Evolutionary conservation across 345 rosid species (phyloP).

Genomic region (Abelmoschus esculentus): DNA sequence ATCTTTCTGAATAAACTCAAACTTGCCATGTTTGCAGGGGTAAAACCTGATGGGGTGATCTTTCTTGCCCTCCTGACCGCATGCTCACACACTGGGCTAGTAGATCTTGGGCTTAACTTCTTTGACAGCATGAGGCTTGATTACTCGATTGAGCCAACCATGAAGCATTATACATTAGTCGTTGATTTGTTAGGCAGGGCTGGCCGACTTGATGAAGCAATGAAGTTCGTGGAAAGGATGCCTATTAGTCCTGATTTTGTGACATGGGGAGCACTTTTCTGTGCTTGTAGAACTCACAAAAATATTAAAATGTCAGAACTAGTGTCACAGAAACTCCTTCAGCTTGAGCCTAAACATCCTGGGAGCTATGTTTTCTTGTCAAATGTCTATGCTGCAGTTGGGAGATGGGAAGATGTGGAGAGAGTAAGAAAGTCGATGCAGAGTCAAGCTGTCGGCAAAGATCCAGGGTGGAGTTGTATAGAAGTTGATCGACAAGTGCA

Average conservation of each 20-base stretch:
- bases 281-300: constrained; percentile 51
- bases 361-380: constrained; percentile 44
- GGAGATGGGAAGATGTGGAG: constrained; percentile 37
- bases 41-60: constrained; percentile 50
- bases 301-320: constrained; percentile 32
- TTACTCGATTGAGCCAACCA: constrained; percentile 49
- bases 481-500: constrained; percentile 43
- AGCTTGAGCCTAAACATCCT: constrained; percentile 48
- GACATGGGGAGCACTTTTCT: constrained; percentile 52
- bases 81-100: constrained; percentile 44
- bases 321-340: constrained; percentile 35
- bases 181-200: constrained; percentile 58
- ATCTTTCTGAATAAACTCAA: not conserved
- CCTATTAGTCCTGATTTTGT: constrained; percentile 46
- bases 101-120: constrained; percentile 49
- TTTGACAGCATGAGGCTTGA: constrained; percentile 61
- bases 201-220: constrained; percentile 44
- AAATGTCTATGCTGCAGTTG: constrained; percentile 37
- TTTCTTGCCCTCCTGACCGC: constrained; percentile 53
- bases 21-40: constrained; percentile 29
- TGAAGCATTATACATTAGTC: constrained; percentile 49
- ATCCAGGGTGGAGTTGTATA: constrained; percentile 47
- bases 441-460: constrained; percentile 28
- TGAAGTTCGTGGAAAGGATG: constrained; percentile 39
- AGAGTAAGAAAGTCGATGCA: constrained; percentile 28